Percentiles rank a stretch among this genome's conserved stretches.
phyloP scores from a whole-genome alignment of 1,284 basidiomycete species.

The Stygiomarasmius scandens region DNA sequence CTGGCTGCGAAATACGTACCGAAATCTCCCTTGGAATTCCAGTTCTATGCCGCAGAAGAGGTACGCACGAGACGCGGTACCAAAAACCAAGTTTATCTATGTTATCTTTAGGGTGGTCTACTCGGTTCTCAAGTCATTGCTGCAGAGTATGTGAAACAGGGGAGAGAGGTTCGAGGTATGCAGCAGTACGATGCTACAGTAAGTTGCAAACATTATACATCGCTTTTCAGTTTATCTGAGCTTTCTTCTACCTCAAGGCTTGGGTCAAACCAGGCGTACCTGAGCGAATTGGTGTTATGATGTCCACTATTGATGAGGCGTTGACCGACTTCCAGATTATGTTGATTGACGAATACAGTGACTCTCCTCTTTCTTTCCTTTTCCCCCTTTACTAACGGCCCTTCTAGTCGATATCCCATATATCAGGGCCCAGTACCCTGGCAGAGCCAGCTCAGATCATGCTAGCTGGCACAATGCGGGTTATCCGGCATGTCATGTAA shows the following conservation, averaged over 20 bases:
- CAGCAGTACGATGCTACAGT: slow-evolving; percentile 35
- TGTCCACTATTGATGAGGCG: slow-evolving; percentile 12
- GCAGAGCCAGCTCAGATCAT: slow-evolving; percentile 42
- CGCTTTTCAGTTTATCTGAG: slow-evolving; percentile 18
- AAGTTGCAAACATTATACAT: slow-evolving; percentile 24
- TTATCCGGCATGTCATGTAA: slow-evolving; percentile 41
- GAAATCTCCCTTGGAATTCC: slow-evolving; percentile 53
- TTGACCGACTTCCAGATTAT: slow-evolving; percentile 18
- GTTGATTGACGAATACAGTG: slow-evolving; percentile 20
- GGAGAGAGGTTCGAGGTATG: slow-evolving; percentile 49
- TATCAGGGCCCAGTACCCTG: slow-evolving; percentile 15
- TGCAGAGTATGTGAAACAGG: slow-evolving; percentile 43
- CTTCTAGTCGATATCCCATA: slow-evolving; percentile 20
- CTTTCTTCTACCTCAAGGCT: slow-evolving; percentile 31
- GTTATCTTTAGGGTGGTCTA: slow-evolving; percentile 39
- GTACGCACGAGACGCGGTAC: slow-evolving; percentile 20
- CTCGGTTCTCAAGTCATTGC: slow-evolving; percentile 58
- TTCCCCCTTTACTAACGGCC: neutral
- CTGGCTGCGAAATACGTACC: slow-evolving; percentile 46
- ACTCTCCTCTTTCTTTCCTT: neutral
- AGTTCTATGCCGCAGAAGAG: slow-evolving; percentile 61
- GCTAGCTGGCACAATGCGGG: slow-evolving; percentile 43
- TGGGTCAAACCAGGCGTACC: slow-evolving; percentile 23
- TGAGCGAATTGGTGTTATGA: slow-evolving; percentile 19
- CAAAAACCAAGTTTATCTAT: neutral